Conservation (phyloP, 768 basidiomycete species). For the Fistulinella prunicolor region DNA sequence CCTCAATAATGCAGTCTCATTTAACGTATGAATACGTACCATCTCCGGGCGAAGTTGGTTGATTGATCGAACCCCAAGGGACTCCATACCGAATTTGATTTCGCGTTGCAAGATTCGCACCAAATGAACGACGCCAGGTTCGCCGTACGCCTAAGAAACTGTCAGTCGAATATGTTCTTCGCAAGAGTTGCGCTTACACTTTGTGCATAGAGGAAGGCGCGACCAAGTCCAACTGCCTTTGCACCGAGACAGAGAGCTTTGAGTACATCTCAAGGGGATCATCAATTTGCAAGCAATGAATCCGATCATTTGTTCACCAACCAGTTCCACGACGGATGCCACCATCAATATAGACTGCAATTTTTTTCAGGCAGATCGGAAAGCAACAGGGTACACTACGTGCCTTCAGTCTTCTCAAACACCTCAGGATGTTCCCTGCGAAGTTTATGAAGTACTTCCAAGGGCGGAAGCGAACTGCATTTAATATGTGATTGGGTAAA, state of each 20-base stretch:
- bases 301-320: constrained; percentile 23
- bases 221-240: constrained; percentile 79
- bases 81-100: constrained; percentile 71
- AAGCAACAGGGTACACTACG: constrained; percentile 1
- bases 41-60: constrained; percentile 70
- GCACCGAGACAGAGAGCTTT: constrained; percentile 92
- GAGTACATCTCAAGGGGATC: constrained; percentile 56
- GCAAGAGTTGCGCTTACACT: constrained; percentile 48
- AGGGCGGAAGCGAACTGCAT: constrained; percentile 64
- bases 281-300: not conserved
- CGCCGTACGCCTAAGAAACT: constrained; percentile 63
- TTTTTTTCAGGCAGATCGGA: constrained; percentile 5
- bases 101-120: constrained; percentile 72
- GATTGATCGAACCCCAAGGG: constrained; percentile 66
- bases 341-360: constrained; percentile 83
- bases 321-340: constrained; percentile 72
- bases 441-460: constrained; percentile 76
- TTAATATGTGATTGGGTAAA: constrained; percentile 8
- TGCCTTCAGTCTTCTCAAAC: constrained; percentile 68
- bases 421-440: constrained; percentile 72
- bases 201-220: constrained; percentile 84
- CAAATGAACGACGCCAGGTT: constrained; percentile 62
- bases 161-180: constrained; percentile 5
- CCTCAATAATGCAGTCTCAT: constrained; percentile 1
- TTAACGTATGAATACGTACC: constrained; percentile 40